Evolutionary conservation across 345 rosid genomes (phyloP).

Genomic region (Arabidopsis arenosa): DNA sequence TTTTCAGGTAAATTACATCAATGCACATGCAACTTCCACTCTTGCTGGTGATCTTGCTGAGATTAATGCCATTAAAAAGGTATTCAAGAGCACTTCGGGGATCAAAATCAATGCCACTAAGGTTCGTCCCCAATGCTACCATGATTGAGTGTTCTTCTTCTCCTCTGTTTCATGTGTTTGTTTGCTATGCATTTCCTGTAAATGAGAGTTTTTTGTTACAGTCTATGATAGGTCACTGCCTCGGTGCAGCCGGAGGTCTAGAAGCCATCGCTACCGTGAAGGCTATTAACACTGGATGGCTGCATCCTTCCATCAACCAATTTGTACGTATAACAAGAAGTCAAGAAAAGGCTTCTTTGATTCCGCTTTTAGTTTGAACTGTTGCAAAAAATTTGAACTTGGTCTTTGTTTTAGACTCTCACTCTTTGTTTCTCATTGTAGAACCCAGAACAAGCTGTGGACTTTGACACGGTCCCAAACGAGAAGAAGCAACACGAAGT

Average conservation of each 20-base stretch:
- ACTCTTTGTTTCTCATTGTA: constrained; percentile 41
- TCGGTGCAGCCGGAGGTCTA: constrained; percentile 97
- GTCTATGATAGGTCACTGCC: constrained; percentile 99
- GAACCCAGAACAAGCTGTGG: constrained; percentile 91
- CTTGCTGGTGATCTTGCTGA: constrained; percentile 99
- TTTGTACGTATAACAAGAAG: constrained; percentile 61
- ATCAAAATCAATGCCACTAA: constrained; percentile 97
- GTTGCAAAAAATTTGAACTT: background rate
- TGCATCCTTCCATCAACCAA: constrained; percentile 94
- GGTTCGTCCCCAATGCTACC: constrained; percentile 50
- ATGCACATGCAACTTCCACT: constrained; percentile 98
- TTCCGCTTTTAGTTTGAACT: background rate
- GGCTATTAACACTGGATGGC: constrained; percentile 95
- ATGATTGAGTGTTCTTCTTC: background rate
- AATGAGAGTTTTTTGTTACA: constrained; percentile 38
- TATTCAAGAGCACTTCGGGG: constrained; percentile 78
- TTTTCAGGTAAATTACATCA: constrained; percentile 91
- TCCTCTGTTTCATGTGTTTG: constrained; percentile 10
- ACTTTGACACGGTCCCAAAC: constrained; percentile 87
- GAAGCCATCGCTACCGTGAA: constrained; percentile 94
- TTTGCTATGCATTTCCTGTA: constrained; percentile 3
- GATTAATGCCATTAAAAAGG: constrained; percentile 94
- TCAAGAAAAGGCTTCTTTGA: background rate
- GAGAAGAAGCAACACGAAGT: constrained; percentile 90
- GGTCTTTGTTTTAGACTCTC: background rate